Conservation (phyloP, 768 basidiomycete species). For the Roridomyces roridus region DNA sequence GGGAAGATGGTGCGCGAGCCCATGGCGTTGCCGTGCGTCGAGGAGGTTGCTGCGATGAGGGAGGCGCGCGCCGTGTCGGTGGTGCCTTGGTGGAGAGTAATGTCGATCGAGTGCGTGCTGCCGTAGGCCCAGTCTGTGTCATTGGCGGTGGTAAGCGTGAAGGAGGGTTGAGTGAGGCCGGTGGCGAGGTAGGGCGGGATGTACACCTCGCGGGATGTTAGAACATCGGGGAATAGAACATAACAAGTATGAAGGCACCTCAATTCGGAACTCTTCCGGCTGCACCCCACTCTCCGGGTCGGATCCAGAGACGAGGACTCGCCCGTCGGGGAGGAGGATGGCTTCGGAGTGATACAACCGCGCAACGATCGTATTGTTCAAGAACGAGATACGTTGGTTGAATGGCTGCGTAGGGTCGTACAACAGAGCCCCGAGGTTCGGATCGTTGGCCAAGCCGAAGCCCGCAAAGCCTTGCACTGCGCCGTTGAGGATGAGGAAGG, state of each 20-base stretch:
- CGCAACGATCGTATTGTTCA: conserved; percentile 59
- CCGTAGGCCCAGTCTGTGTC: conserved; percentile 69
- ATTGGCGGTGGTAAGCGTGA: conserved; percentile 48
- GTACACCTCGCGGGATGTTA: conserved; percentile 56
- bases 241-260: conserved; percentile 45
- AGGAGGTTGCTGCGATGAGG: conserved; percentile 63
- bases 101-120: conserved; percentile 54
- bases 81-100: conserved; percentile 50
- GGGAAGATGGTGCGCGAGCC: conserved; percentile 57
- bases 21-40: conserved; percentile 62
- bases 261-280: conserved; percentile 68
- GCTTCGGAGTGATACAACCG: conserved; percentile 49
- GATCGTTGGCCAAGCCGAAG: conserved; percentile 56
- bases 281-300: conserved; percentile 50
- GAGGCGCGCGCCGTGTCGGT: conserved; percentile 58
- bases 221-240: neutral
- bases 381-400: conserved; percentile 56
- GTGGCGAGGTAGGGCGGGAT: conserved; percentile 85
- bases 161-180: conserved; percentile 67
- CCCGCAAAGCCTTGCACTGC: conserved; percentile 61
- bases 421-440: conserved; percentile 55
- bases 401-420: conserved; percentile 58
- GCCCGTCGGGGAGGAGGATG: conserved; percentile 62
- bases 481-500: conserved; percentile 65
- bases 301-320: conserved; percentile 64